Evolutionary conservation across 352 stramenopile genomes (phyloP).

Genomic region (Thalassiosira livingstoniorum): DNA sequence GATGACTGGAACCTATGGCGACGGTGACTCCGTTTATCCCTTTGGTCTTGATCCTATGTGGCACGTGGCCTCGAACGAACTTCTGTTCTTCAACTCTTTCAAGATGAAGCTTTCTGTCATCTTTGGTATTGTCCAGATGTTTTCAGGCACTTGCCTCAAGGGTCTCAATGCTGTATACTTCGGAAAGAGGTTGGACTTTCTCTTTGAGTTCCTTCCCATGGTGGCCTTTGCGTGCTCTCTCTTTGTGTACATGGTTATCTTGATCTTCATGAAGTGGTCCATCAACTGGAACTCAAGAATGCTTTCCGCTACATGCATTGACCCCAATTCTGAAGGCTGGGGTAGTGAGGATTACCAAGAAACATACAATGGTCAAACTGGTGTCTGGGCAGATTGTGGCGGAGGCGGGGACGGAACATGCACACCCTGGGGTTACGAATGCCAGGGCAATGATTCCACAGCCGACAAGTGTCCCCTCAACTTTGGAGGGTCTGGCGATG

Average conservation of each 20-base stretch:
- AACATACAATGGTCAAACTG: constrained; percentile 42
- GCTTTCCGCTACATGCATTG: constrained; percentile 86
- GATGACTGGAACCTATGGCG: constrained; percentile 72
- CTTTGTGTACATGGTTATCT: constrained; percentile 98
- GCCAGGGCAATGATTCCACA: constrained; percentile 66
- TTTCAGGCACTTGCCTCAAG: constrained; percentile 95
- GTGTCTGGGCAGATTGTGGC: constrained; percentile 71
- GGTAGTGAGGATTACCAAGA: constrained; percentile 71
- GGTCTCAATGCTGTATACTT: constrained; percentile 97
- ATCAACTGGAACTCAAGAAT: constrained; percentile 97
- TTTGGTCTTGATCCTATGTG: constrained; percentile 98
- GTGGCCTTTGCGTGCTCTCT: constrained; percentile 95
- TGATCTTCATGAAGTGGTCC: constrained; percentile 99
- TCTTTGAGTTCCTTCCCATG: constrained; percentile 98
- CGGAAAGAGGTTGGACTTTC: constrained; percentile 93
- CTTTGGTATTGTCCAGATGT: constrained; percentile 99
- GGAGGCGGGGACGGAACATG: constrained; percentile 67
- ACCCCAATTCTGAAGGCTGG: constrained; percentile 71
- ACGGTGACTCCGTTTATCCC: constrained; percentile 93
- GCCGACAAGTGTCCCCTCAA: constrained; percentile 92
- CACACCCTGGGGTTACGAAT: constrained; percentile 79
- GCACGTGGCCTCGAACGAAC: constrained; percentile 97
- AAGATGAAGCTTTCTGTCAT: constrained; percentile 99
- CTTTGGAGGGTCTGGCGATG: constrained; percentile 92
- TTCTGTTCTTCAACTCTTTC: constrained; percentile 99